Evolutionary conservation across 2,329 filamentous ascomycete species (phyloP).

Genomic region (Nemania sp.): DNA sequence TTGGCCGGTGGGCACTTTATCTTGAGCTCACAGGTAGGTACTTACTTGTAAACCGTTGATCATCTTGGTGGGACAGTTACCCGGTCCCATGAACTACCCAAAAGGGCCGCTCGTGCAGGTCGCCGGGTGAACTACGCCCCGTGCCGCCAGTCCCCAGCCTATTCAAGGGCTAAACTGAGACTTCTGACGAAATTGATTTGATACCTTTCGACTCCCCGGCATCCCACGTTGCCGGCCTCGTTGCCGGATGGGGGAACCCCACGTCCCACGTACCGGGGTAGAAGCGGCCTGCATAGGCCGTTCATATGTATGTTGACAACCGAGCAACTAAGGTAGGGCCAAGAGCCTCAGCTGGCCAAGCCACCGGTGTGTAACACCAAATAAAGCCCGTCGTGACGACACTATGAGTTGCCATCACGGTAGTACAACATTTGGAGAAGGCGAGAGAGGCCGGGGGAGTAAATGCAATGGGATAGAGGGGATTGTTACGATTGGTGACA

Average conservation of each 20-base stretch:
- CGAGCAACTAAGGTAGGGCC: neutral
- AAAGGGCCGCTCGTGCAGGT: neutral
- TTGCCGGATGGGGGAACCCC: neutral
- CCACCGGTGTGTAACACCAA: slow-evolving; percentile 10
- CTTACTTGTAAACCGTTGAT: too few relatives aligned
- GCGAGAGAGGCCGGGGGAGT: slow-evolving; percentile 1
- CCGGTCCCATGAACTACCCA: neutral
- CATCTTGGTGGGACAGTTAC: neutral
- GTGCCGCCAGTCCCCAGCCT: neutral
- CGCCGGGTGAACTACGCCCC: neutral
- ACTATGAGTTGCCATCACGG: neutral
- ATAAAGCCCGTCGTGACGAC: neutral
- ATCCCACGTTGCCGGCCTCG: neutral
- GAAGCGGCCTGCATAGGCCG: neutral
- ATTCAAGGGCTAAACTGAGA: neutral
- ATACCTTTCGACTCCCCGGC: neutral
- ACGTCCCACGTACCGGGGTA: neutral
- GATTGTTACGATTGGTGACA: slow-evolving; percentile 27
- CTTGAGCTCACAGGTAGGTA: too few relatives aligned
- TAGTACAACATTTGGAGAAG: neutral
- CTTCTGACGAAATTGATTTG: slow-evolving; percentile 4
- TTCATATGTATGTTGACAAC: neutral
- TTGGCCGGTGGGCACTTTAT: too few relatives aligned
- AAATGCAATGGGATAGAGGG: slow-evolving; percentile 6
- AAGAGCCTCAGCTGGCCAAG: slow-evolving; percentile 23